These are phyloP conservation scores for Spiraea crenata DNA, from an alignment of 331 rosid species.

Conservation along the genomic window DNA sequence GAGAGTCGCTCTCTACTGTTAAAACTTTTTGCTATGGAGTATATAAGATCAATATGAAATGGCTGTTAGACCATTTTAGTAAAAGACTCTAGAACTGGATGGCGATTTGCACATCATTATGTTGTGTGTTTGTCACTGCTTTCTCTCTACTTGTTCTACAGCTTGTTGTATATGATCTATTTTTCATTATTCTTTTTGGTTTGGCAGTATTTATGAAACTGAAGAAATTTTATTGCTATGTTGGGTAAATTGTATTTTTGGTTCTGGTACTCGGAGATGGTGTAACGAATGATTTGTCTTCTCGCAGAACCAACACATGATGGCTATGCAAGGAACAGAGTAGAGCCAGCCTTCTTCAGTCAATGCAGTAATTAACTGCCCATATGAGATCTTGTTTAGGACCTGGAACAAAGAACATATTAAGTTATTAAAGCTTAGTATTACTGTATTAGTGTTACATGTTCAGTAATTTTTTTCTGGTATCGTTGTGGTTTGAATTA, in stretches of 20 bases:
- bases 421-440: slow-evolving; percentile 31
- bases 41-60: neutral
- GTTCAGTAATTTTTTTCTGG: slow-evolving; percentile 15
- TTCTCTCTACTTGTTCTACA: neutral
- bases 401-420: slow-evolving; percentile 27
- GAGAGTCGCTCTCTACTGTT: neutral
- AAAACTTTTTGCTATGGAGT: neutral
- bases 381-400: slow-evolving; percentile 27
- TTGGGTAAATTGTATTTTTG: neutral
- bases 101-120: too few species aligned
- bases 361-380: slow-evolving; percentile 30
- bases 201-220: neutral
- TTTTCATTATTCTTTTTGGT: neutral
- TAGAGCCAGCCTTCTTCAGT: slow-evolving; percentile 28
- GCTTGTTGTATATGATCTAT: neutral
- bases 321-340: slow-evolving; percentile 88
- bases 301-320: slow-evolving; percentile 76
- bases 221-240: neutral
- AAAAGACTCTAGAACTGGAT: too few species aligned
- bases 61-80: too few species aligned
- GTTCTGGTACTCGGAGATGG: neutral
- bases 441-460: slow-evolving; percentile 21
- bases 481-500: slow-evolving; percentile 32
- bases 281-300: slow-evolving; percentile 21
- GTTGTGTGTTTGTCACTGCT: neutral